A percentile compares a stretch with the other conserved stretches of the same genome.
Evolutionary conservation across 371 early-diverging fungal genomes (phyloP).

Genomic region (Circinella umbellata): DNA sequence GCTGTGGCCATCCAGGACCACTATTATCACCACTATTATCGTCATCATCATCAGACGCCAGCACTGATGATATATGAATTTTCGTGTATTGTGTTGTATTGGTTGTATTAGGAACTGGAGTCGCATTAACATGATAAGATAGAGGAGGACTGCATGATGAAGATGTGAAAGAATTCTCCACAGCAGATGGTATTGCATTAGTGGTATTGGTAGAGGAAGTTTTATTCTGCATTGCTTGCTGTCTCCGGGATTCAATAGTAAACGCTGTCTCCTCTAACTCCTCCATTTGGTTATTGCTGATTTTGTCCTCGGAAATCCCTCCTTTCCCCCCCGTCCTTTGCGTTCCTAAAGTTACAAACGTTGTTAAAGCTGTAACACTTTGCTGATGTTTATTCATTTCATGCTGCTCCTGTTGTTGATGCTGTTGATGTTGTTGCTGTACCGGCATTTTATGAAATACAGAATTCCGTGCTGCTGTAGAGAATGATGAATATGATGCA

Average conservation of each 20-base stretch:
- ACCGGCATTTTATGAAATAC: no score
- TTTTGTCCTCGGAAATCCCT: background rate
- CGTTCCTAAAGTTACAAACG: constrained; percentile 6
- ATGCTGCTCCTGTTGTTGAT: constrained; percentile 8
- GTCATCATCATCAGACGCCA: constrained; percentile 14
- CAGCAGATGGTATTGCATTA: no score
- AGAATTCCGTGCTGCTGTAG: background rate
- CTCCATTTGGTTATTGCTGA: constrained; percentile 2
- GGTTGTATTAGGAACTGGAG: background rate
- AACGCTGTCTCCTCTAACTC: constrained; percentile 9
- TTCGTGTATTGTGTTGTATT: constrained; percentile 2
- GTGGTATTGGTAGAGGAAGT: background rate
- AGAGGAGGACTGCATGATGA: no score
- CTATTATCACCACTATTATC: background rate
- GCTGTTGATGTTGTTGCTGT: background rate
- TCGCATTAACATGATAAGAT: background rate
- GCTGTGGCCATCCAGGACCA: background rate
- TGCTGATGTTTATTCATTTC: background rate
- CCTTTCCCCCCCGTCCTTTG: constrained; percentile 5
- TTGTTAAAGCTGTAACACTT: constrained; percentile 1
- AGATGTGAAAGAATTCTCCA: no score
- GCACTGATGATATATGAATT: constrained; percentile 14
- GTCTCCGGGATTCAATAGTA: background rate
- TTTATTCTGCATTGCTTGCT: background rate
- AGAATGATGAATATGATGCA: background rate